Evolutionary conservation across 225 moss, liverwort and hornwort species (phyloP), one percentile per base, ranked within the genome.

Genomic region (Straminergon stramineum): DNA sequence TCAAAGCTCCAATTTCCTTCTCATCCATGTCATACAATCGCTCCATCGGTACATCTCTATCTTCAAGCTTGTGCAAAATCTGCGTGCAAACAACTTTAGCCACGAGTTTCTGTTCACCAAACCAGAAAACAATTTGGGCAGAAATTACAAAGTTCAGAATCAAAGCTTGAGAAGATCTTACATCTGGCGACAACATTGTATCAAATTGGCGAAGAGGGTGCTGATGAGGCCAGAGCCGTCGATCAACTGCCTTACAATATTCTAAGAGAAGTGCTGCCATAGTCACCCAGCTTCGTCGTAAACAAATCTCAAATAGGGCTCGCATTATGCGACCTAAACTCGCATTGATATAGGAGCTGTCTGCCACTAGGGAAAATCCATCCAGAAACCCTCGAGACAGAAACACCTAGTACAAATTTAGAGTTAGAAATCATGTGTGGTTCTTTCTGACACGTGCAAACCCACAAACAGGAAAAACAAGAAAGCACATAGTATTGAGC

Each of bases 241-340:
- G 96, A 93, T 99, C 99, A 83, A 97, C 99, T 89, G 99, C 99
- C 91, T 99, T 99, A 92, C 99, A 99, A 89, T 95, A 99, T 78
- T 97, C 97, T 62, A 99, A 91, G 75, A 99, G 95, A 74, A 99
- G 95, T 75, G 97, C 94, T 86, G 97, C 95, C 99, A 99, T 99
- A 85, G 97, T 97, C 87, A 96, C 96, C 99, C 99, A 99, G 87
- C 97, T 96, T 71, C 97, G 94, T 82, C 96, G 95, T 85, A 99
- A 94, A 89, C 96, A 97, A 64, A 99, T 97, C 88, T 99, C 99
- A 92, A 99, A 99, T 57, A 99, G 91, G 23, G 97, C 97, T 90
- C 99, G 96, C 97, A 97, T 99, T 45, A 97, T 99, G 81, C 99
- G 99, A 39, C 99, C 99, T 90, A 99, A 95, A 94, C 99, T 99